Base-by-base conservation (phyloP, 1,139 yeast genomes). In the Pichia sp. region DNA sequence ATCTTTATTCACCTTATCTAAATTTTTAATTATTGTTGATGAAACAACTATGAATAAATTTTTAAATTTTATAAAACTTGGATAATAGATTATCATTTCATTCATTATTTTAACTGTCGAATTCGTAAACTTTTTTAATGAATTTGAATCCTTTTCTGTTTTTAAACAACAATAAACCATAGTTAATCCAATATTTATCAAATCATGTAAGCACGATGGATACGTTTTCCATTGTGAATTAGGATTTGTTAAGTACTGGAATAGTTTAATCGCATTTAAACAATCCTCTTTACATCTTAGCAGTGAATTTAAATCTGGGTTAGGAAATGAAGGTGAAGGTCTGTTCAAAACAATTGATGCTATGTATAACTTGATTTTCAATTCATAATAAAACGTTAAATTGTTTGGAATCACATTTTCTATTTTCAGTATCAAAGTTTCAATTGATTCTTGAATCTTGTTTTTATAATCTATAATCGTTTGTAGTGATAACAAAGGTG, bases 161-260 rank as follows among this genome's bases (percentile, higher is more conserved):
- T 59, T 50, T 59, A 59, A 56, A 16, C 56, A 55, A 36, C 60
- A 56, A 35, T 54, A 57, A 15, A 56, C 49, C 58, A 56, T 57
- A 1, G 60, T 53, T 16, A 57, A 44, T 1, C 59, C 60, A 27
- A 52, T 46, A 11, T 54, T 54, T 8, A 57, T 54, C 9, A 55
- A 42, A 43, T 56, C 58, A 44, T 57, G 60, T 22, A 57, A 45
- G 43, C 53, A 53, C 16, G 50, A 39, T 3, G 60, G 59, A 15
- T 51, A 46, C 1, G 53, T 48, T 26, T 46, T 45, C 59, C 58
- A 56, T 6, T 53, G 52, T 15, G 27, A 37, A 13, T 6, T 7
- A 1, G 38, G 38, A 20, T 22, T 35, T 20, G 51, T 29, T 40
- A 57, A 49, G 16, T 41, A 27, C 12, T 37, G n/a, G 26, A 54